These are phyloP conservation scores for Lodderomyces theae DNA, from an alignment of 1,139 yeast genomes.

Conservation along the genomic window DNA sequence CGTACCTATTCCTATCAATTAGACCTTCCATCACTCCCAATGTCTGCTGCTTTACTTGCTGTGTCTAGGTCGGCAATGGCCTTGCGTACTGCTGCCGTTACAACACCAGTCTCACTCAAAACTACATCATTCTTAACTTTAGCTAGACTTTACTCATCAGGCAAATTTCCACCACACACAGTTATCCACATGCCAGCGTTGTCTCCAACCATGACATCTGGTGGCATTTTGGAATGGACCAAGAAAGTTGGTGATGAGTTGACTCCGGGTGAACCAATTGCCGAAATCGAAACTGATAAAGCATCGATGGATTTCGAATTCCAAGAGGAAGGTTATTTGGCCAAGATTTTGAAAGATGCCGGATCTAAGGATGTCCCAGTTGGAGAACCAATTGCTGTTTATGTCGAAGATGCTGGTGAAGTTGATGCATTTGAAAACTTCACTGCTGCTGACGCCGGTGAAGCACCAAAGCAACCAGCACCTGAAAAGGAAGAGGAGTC, in stretches of 20 bases:
- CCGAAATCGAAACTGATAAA: constrained; percentile 97
- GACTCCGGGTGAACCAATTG: constrained; percentile 88
- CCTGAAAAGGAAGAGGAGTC: constrained; percentile 22
- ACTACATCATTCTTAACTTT: constrained; percentile 23
- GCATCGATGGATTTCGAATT: constrained; percentile 99
- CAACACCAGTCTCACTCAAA: constrained; percentile 7
- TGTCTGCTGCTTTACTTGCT: constrained; percentile 39
- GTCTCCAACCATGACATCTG: constrained; percentile 98
- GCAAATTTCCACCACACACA: constrained; percentile 62
- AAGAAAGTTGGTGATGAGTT: constrained; percentile 86
- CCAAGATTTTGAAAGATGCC: constrained; percentile 81
- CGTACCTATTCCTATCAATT: constrained; percentile 3
- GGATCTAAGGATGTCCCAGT: constrained; percentile 91
- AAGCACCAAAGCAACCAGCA: constrained; percentile 38
- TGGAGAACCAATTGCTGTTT: constrained; percentile 94
- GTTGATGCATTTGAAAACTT: constrained; percentile 86
- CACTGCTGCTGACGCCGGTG: constrained; percentile 81
- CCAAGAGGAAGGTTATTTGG: constrained; percentile 96
- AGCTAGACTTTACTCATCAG: constrained; percentile 44
- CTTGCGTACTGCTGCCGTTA: constrained; percentile 21
- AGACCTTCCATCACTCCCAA: too few species aligned
- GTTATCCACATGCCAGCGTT: constrained; percentile 88
- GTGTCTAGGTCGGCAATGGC: constrained; percentile 30
- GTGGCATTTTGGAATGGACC: constrained; percentile 85
- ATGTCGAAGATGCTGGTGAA: constrained; percentile 82